Base-by-base conservation (phyloP, 2,329 filamentous ascomycete genomes). In the Sporothrix globosa region DNA sequence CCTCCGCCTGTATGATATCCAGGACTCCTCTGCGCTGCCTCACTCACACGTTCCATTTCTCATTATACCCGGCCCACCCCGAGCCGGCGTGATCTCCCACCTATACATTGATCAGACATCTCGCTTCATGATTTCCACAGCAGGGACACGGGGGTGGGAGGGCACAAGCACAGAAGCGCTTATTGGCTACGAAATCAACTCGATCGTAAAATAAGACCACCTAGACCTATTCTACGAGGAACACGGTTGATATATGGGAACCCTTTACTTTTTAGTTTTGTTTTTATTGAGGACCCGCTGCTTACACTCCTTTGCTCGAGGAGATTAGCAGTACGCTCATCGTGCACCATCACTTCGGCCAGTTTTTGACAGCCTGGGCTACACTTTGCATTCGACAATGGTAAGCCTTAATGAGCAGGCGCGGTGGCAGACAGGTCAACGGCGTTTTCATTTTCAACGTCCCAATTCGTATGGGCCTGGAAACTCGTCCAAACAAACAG, bases 131-230 rank as follows among this genome's bases (percentile, higher is more conserved):
- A 87, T 99, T 46, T 95, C 92, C 1, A 92, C 93, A 0, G 94
- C 92, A 4, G 96, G 96, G 0, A 98, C 96, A 73, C 84, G 96
- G 73, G 96, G 96, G 0, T 99, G 96, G 96, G 96, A 98, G 79
- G 96, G 96, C 1, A 89, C 87, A 24, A 90, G 87, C 48, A 98
- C 96, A 0, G 96, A 99, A 81, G 93, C 96, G 0, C 79, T 99
- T 72, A 88, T 99, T 69, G 96, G 96, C 19, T 99, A 99, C 80
- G 96, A 99, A 81, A 97, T 99, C 75, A 83, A 82, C 11, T 60
- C 71, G 13, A 30, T 74, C 27, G 24, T 54, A 5, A 69, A 69
- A 53, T 72, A 17, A 63, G 53, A 4, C 27, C 41, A 17, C 14
- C 44, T 19, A 6, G 9, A n/a, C 11, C 21, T 63, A 21, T 21